Base-by-base conservation (phyloP, 495 filamentous ascomycete genomes). In the Penicillium flavigenum region DNA sequence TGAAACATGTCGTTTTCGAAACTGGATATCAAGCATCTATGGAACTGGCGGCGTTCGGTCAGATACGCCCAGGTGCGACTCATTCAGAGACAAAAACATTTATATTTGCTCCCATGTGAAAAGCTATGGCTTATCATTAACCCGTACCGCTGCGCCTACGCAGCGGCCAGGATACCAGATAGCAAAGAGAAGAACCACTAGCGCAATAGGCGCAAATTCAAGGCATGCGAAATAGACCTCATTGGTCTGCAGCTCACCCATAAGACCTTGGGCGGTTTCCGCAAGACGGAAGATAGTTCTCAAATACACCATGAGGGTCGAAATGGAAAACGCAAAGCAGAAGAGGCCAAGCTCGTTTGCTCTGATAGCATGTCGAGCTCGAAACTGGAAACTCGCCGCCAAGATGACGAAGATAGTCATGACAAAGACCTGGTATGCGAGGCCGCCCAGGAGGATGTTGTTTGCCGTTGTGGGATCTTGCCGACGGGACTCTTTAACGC, bases 201-300 rank as follows among this genome's bases (percentile, higher is more conserved):
- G 38, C 22, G 78, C 76, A 32, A 83, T 71, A 12, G 81, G 81
- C 48, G 72, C 70, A 63, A 82, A 83, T 65, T 83, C 80, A 56
- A 83, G 63, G 38, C 67, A 72, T 19, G 77, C 81, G 67, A 83
- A 83, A 54, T 69, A 81, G 2, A 72, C 71, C 63, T 83, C 81
- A 60, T 77, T 70, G 0, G 71, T 71, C 34, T 66, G 70, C 49
- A 82, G 59, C 29, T 72, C 65, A n/a, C 74, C 70, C 41, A 63
- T 63, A 0, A 84, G 60, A 0, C 82, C 80, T 62, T 83, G 62
- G 0, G 77, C 72, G 2, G 80, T 83, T 69, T 84, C 81, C 7
- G 79, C 80, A 42, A 85, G 66, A 58, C 82, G 70, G 54, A 84
- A 84, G 27, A 67, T 67, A 3, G 79, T 83, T 20, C 82, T 61